A percentile compares a stretch with the other conserved stretches of the same genome.
Conservation (phyloP, 345 rosid species). For the Trapa incisa region DNA sequence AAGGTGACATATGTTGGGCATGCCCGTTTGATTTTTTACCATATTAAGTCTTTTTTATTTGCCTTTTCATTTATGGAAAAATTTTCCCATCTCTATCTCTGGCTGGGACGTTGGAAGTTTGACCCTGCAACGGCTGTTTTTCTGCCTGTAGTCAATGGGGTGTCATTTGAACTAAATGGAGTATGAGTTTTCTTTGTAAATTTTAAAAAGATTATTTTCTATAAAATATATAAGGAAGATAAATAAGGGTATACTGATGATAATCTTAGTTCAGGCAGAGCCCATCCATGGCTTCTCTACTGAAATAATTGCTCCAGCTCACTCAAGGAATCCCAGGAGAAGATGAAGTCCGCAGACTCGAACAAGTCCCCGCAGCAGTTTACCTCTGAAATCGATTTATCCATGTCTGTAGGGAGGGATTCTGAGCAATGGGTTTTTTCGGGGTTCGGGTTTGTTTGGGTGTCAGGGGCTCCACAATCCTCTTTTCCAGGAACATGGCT, state of each 20-base stretch:
- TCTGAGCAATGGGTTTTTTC: constrained; percentile 7
- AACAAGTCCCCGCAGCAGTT: constrained; percentile 34
- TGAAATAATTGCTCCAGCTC: constrained; percentile 27
- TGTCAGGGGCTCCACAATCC: not conserved
- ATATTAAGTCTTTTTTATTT: not conserved
- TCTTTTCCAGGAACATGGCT: not conserved
- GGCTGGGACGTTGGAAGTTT: not conserved
- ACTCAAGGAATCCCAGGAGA: constrained; percentile 48
- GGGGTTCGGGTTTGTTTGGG: not conserved
- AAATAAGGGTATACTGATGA: not conserved
- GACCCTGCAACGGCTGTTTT: constrained; percentile 16
- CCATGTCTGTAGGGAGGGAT: constrained; percentile 8
- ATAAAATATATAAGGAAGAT: not conserved
- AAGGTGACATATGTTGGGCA: too few species aligned
- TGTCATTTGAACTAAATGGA: too few species aligned
- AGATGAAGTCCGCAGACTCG: constrained; percentile 41
- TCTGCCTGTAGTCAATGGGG: constrained; percentile 10
- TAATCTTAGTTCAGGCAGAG: not conserved
- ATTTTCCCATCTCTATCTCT: not conserved
- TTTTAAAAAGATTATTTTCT: too few species aligned
- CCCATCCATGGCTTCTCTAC: not conserved
- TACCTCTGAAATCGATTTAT: constrained; percentile 18
- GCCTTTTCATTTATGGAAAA: not conserved
- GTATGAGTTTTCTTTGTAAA: too few species aligned
- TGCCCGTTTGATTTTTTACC: not conserved